A percentile compares a stretch with the other conserved stretches of the same genome.
phyloP scores from a whole-genome alignment of 1,284 basidiomycete species.

The Termitomyces sp. region DNA sequence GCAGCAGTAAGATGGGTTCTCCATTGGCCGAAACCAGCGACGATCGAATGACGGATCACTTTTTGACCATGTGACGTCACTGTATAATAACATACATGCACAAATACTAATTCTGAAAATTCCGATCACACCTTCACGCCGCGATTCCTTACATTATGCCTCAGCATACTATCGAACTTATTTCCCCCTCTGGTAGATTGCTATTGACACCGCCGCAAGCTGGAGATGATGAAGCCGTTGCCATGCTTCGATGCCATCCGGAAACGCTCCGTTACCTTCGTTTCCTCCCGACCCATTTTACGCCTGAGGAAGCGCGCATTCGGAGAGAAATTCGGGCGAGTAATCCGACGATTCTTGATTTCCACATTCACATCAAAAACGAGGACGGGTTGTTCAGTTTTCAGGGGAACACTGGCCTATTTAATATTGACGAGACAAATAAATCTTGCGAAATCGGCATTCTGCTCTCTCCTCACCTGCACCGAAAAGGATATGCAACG shows the following conservation, averaged over 20 bases:
- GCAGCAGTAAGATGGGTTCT: slow-evolving; percentile 14
- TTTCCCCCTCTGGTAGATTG: slow-evolving; percentile 35
- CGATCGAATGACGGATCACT: no score
- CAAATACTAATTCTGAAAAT: background rate
- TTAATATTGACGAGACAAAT: slow-evolving; percentile 30
- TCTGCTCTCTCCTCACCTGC: slow-evolving; percentile 30
- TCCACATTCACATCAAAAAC: slow-evolving; percentile 29
- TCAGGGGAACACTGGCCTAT: slow-evolving; percentile 33
- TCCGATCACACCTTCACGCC: background rate
- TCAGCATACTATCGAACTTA: slow-evolving; percentile 23
- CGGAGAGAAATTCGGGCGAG: slow-evolving; percentile 31
- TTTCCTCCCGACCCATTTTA: slow-evolving; percentile 31
- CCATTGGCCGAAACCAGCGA: no score
- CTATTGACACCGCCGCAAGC: slow-evolving; percentile 30
- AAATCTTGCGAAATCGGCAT: slow-evolving; percentile 38
- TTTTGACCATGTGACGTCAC: no score
- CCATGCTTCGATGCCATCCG: slow-evolving; percentile 33
- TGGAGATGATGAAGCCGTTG: slow-evolving; percentile 30
- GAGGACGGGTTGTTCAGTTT: slow-evolving; percentile 24
- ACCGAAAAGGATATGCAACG: slow-evolving; percentile 34
- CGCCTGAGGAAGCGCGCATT: slow-evolving; percentile 29
- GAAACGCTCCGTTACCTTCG: slow-evolving; percentile 32
- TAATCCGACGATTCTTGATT: slow-evolving; percentile 29
- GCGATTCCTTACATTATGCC: slow-evolving; percentile 9
- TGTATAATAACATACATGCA: background rate